Base-by-base conservation (phyloP, 164 flowering plant species). In the Berberis thunbergii region DNA sequence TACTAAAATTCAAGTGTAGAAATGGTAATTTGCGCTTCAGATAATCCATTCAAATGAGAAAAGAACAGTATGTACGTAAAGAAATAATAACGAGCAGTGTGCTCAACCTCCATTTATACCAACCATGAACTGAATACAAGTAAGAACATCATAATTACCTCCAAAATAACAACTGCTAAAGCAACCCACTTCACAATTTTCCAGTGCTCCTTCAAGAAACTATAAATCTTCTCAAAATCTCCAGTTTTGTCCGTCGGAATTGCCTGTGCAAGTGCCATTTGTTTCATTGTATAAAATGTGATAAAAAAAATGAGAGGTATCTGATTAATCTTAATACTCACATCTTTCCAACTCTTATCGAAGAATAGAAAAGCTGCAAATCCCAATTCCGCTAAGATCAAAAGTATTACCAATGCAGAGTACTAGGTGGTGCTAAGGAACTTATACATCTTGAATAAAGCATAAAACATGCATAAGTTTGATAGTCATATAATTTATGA, bases 351-450 rank as follows among this genome's bases (percentile, higher is more conserved):
- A 77, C 85, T 83, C 66, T 80, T 83, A 77, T 93, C 90, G 75
- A 93, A 93, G 81, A 76, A 93, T 62, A 93, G 83, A 78, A 89
- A 90, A 65, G 88, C 96, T 55, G 97, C 98, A 76, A 76, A 77
- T 68, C 91, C 98, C 56, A 88, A 65, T 76, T 93, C 96, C 12
- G 78, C 76, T 72, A 89, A 70, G 76, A 93, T 88, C 86, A 93
- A 74, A 66, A 93, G 72, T 62, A 86, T 45, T 68, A 93, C 70
- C 71, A 93, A 73, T 2, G 86, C 67, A 11, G 96, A 80, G 66
- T 85, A 93, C 98, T 93, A 71, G 43, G 43, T 58, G 38, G 41
- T 48, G 57, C 86, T 81, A 88, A 86, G 92, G 26, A 26, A 26
- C 26, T 26, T 26, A 26, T 26, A 26, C 26, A 26, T 26, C 26